Conservation (phyloP, 2,329 filamentous ascomycete genomes). For the Paraphaeosphaeria sporulosa region DNA sequence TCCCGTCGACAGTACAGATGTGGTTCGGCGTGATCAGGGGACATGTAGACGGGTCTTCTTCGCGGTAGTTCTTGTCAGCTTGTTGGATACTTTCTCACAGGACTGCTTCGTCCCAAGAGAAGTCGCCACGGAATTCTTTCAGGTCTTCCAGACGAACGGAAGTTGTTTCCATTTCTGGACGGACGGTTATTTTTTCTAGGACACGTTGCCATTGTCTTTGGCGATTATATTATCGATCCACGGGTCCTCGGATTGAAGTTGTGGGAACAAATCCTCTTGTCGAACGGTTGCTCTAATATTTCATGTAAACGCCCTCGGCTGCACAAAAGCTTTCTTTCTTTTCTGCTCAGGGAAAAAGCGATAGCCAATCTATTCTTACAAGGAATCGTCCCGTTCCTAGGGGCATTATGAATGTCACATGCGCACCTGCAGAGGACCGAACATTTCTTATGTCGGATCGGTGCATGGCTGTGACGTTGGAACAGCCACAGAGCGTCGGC, state of each 20-base stretch:
- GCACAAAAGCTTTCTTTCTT: neutral
- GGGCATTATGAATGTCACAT: neutral
- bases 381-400: neutral
- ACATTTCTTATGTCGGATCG: neutral
- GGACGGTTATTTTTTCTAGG: neutral
- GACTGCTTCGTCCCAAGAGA: too few species aligned
- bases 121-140: too few species aligned
- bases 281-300: neutral
- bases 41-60: constrained; percentile 12
- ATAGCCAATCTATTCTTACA: neutral
- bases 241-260: neutral
- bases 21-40: neutral
- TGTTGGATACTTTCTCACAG: neutral
- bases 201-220: neutral
- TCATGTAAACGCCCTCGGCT: neutral
- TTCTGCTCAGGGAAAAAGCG: neutral
- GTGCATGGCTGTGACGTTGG: neutral
- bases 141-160: too few species aligned
- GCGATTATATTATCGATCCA: neutral
- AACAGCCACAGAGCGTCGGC: neutral
- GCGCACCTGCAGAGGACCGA: neutral
- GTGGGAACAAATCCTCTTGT: neutral
- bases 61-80: neutral
- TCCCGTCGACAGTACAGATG: neutral
- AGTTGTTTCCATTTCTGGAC: too few species aligned